These are phyloP conservation scores for Serendipita sp. DNA, from an alignment of 768 basidiomycete genomes.

Conservation along the genomic window DNA sequence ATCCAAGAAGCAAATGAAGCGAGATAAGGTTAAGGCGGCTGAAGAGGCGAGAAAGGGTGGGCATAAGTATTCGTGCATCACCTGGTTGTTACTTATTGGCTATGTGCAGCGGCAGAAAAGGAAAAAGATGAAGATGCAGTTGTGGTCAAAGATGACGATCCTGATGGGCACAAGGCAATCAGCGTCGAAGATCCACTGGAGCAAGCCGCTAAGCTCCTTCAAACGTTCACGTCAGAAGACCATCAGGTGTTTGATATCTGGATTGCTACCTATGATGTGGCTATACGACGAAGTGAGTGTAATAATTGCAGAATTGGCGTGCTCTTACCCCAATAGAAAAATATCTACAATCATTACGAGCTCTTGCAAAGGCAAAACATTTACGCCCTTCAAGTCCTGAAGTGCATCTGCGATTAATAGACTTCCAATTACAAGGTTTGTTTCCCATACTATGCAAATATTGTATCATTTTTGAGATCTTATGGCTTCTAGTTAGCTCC, in stretches of 20 bases:
- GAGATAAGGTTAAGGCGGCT: slow-evolving; percentile 25
- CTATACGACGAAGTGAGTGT: slow-evolving; percentile 57
- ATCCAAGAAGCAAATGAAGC: slow-evolving; percentile 77
- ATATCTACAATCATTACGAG: slow-evolving; percentile 59
- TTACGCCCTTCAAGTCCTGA: slow-evolving; percentile 44
- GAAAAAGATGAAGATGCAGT: slow-evolving; percentile 53
- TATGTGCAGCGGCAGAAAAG: slow-evolving; percentile 21
- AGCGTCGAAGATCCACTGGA: slow-evolving; percentile 50
- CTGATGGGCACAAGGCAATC: slow-evolving; percentile 60
- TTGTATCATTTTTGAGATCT: slow-evolving; percentile 5
- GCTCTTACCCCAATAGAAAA: slow-evolving; percentile 37
- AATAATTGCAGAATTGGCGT: background rate
- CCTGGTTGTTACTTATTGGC: slow-evolving; percentile 18
- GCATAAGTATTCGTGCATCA: slow-evolving; percentile 11
- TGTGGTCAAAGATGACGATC: slow-evolving; percentile 61
- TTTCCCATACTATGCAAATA: background rate
- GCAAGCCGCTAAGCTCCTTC: slow-evolving; percentile 53
- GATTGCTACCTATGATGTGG: slow-evolving; percentile 64
- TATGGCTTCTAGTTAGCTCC: slow-evolving; percentile 25
- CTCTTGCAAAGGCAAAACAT: slow-evolving; percentile 39
- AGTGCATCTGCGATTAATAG: slow-evolving; percentile 52
- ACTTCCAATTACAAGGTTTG: slow-evolving; percentile 44
- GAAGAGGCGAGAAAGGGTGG: slow-evolving; percentile 62
- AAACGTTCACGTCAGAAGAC: slow-evolving; percentile 40
- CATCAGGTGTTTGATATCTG: slow-evolving; percentile 49